A percentile compares a stretch with the other conserved stretches of the same genome.
These are phyloP conservation scores for Peronosclerospora sorghi DNA, from an alignment of 352 stramenopile genomes.

Conservation along the genomic window DNA sequence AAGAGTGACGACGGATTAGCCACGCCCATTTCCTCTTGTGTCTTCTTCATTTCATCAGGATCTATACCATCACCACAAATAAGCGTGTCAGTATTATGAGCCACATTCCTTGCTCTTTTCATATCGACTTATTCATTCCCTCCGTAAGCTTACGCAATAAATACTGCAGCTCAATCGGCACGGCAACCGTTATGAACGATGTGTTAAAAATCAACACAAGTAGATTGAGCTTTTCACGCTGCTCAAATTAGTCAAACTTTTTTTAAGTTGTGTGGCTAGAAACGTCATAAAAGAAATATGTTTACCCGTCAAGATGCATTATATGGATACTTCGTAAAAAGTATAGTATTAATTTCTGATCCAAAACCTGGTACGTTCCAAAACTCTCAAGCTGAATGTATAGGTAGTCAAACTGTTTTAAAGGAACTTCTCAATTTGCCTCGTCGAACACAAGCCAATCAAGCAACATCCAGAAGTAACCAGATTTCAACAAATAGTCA, in stretches of 20 bases:
- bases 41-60: slow-evolving; percentile 80
- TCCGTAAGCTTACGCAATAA: slow-evolving; percentile 74
- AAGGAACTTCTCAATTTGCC: too few relatives aligned
- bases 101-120: slow-evolving; percentile 1
- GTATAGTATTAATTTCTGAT: too few relatives aligned
- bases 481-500: too few relatives aligned
- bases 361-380: too few relatives aligned
- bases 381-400: too few relatives aligned
- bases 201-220: slow-evolving; percentile 64
- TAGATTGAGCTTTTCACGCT: slow-evolving; percentile 77
- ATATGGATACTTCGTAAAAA: too few relatives aligned
- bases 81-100: not conserved
- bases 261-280: too few relatives aligned
- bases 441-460: too few relatives aligned
- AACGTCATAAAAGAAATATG: too few relatives aligned
- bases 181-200: slow-evolving; percentile 70
- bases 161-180: slow-evolving; percentile 70
- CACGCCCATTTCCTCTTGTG: slow-evolving; percentile 71
- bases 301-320: too few relatives aligned
- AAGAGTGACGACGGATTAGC: slow-evolving; percentile 59
- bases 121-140: slow-evolving; percentile 46
- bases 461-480: too few relatives aligned
- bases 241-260: slow-evolving; percentile 71
- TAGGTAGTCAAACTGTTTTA: too few relatives aligned
- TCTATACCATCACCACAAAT: slow-evolving; percentile 22